Evolutionary conservation across 2,329 filamentous ascomycete genomes (phyloP).

Genomic region (Diaporthe sp.): DNA sequence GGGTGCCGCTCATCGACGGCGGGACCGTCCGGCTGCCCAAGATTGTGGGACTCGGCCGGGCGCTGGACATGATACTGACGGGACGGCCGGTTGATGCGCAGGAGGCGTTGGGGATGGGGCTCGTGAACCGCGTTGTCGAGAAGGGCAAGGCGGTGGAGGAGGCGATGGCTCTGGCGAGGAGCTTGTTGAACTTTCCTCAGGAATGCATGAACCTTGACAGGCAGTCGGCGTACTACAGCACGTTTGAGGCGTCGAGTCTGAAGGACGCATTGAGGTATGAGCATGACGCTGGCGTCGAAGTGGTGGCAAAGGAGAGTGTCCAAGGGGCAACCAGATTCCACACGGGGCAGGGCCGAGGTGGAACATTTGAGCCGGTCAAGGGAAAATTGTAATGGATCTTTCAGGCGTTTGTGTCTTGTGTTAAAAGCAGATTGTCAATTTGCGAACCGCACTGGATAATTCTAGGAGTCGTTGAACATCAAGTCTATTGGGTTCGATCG

Average conservation of each 20-base stretch:
- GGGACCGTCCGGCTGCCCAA: conserved; percentile 66
- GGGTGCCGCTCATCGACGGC: conserved; percentile 63
- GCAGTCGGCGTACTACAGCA: conserved; percentile 61
- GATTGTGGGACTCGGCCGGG: conserved; percentile 65
- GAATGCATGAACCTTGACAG: conserved; percentile 66
- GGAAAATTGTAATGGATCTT: neutral
- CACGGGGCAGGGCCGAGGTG: conserved; percentile 18
- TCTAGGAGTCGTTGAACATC: no score
- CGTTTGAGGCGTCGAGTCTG: conserved; percentile 61
- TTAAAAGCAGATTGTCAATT: neutral
- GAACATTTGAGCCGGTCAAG: neutral
- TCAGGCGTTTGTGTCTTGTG: neutral
- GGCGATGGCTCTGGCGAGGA: conserved; percentile 60
- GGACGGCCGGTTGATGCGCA: conserved; percentile 61
- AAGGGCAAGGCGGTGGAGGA: conserved; percentile 64
- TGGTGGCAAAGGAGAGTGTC: conserved; percentile 59
- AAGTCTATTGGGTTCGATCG: no score
- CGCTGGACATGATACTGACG: conserved; percentile 70
- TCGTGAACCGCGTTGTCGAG: conserved; percentile 66
- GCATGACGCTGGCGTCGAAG: conserved; percentile 57
- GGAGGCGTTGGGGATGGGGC: conserved; percentile 65
- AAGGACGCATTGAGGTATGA: conserved; percentile 64
- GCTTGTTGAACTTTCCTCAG: conserved; percentile 64
- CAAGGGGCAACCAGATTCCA: conserved; percentile 27
- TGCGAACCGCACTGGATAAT: no score